Conservation (phyloP, 768 basidiomycete species). For the Lactarius psammicola region DNA sequence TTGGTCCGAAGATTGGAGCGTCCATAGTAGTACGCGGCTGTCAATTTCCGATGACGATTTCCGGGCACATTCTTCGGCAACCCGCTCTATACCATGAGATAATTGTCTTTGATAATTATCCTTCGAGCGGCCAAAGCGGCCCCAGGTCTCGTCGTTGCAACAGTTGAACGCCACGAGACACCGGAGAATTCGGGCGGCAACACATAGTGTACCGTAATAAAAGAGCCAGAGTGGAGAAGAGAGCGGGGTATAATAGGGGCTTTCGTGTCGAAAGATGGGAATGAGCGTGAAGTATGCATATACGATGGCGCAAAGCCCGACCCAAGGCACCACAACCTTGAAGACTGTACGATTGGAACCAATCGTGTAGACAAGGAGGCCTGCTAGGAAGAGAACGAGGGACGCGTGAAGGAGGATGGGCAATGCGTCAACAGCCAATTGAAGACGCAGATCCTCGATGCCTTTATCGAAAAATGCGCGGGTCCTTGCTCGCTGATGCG, state of each 20-base stretch:
- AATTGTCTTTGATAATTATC: neutral
- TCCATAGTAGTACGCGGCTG: too few species aligned
- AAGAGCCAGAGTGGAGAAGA: neutral
- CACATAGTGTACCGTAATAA: too few species aligned
- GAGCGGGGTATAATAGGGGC: neutral
- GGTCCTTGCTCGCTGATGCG: too few species aligned
- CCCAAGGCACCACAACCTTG: neutral
- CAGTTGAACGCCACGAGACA: too few species aligned
- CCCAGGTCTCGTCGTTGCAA: neutral
- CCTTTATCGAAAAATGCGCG: too few species aligned
- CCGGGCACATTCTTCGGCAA: too few species aligned
- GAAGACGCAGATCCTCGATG: too few species aligned
- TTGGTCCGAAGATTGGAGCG: too few species aligned
- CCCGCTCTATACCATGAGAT: neutral
- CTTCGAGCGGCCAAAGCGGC: neutral
- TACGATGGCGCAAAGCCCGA: neutral
- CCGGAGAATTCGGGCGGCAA: too few species aligned
- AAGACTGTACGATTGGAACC: neutral
- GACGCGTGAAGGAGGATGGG: slow-evolving; percentile 11
- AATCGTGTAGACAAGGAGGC: slow-evolving; percentile 7
- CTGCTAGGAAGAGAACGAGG: slow-evolving; percentile 13
- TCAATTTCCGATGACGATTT: too few species aligned
- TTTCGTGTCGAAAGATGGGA: neutral
- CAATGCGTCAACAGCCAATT: neutral
- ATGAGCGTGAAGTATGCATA: too few species aligned